A percentile compares a stretch with the other conserved stretches of the same genome.
Evolutionary conservation across 106 monocot genomes (phyloP).

Genomic region (Apostasia shenzhenica): DNA sequence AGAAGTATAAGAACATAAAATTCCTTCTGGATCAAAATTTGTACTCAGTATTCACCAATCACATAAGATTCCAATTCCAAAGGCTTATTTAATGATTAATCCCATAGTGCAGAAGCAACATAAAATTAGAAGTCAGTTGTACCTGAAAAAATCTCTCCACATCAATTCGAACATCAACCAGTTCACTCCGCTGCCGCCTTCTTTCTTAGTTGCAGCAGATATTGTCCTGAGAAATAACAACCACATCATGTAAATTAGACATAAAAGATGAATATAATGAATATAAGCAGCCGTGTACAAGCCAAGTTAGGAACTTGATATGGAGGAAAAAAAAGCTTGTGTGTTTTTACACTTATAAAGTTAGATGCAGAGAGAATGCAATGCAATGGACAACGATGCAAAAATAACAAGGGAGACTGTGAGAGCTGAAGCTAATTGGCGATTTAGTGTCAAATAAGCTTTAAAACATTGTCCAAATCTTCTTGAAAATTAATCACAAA

Average conservation of each 20-base stretch:
- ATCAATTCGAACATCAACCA: slow-evolving; percentile 95
- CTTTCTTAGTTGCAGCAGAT: slow-evolving; percentile 27
- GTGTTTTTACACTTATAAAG: background rate
- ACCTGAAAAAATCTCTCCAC: slow-evolving; percentile 99
- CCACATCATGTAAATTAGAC: background rate
- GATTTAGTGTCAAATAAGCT: too few species aligned
- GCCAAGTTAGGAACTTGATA: too few species aligned
- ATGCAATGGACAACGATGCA: background rate
- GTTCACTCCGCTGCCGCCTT: slow-evolving; percentile 56
- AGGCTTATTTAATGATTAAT: background rate
- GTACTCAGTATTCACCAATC: background rate
- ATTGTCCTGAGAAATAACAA: slow-evolving; percentile 35
- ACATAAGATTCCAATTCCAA: background rate
- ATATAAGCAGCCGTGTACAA: background rate
- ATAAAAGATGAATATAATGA: background rate
- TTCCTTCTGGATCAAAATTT: background rate
- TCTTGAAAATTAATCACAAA: too few species aligned
- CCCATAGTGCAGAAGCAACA: background rate
- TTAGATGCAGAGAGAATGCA: too few species aligned
- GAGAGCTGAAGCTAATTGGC: too few species aligned
- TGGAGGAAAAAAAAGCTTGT: background rate
- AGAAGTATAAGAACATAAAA: too few species aligned
- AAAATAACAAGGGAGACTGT: too few species aligned
- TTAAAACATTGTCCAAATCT: too few species aligned
- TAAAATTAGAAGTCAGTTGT: slow-evolving; percentile 3